phyloP scores from a whole-genome alignment of 257 asterid species.

The Solanum chiquidenum region DNA sequence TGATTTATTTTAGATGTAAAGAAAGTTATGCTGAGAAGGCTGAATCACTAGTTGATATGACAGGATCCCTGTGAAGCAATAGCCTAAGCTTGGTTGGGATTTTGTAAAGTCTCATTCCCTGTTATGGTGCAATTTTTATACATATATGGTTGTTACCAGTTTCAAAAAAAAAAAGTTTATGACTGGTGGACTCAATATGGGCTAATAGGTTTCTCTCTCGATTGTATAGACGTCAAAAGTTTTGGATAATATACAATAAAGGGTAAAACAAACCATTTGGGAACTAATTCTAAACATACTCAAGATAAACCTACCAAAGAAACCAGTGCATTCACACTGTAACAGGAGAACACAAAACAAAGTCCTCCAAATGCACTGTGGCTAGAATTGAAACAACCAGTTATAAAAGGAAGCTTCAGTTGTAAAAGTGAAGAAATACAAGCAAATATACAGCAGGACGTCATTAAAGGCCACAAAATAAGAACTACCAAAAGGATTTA shows the following conservation, averaged over 20 bases:
- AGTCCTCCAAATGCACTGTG: neutral
- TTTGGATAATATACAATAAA: neutral
- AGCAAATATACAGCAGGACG: neutral
- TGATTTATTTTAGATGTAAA: no score
- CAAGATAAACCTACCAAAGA: neutral
- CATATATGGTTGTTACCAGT: no score
- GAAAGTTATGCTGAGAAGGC: no score
- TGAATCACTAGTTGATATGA: no score
- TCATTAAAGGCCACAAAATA: neutral
- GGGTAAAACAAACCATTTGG: neutral
- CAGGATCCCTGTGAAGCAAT: no score
- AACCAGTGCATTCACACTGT: neutral
- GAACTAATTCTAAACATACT: neutral
- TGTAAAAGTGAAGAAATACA: neutral
- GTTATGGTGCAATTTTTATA: no score
- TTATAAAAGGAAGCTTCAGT: neutral
- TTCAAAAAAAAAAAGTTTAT: neutral
- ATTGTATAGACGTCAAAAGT: neutral
- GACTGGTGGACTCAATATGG: neutral
- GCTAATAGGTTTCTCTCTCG: neutral
- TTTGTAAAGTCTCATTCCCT: no score
- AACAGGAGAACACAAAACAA: neutral
- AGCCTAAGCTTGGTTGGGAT: no score
- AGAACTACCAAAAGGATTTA: neutral
- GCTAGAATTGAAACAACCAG: neutral